A percentile compares a stretch with the other conserved stretches of the same genome.
Evolutionary conservation across 768 basidiomycete species (phyloP).

Genomic region (Kwoniella mangroviensis): DNA sequence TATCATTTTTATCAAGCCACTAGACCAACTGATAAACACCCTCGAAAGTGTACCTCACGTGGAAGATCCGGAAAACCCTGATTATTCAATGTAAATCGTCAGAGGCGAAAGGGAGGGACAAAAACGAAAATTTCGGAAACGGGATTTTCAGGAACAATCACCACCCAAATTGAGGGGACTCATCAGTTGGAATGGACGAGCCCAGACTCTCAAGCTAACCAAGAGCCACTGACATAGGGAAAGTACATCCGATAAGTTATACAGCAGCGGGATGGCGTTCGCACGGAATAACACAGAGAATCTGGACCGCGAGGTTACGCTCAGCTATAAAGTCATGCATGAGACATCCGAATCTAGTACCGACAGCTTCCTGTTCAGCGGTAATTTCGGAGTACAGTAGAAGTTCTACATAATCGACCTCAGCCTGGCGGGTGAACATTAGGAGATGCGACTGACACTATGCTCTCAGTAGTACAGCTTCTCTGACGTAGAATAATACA

Average conservation of each 20-base stretch:
- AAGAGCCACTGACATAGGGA: constrained; percentile 7
- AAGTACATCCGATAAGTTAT: neutral
- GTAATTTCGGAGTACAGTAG: no score
- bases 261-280: neutral
- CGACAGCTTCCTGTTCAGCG: neutral
- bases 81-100: constrained; percentile 1
- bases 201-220: neutral
- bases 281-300: neutral
- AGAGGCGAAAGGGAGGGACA: neutral
- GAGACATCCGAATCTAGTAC: neutral
- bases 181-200: constrained; percentile 2
- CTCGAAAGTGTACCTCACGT: constrained; percentile 15
- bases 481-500: no score
- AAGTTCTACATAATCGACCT: no score
- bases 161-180: constrained; percentile 5
- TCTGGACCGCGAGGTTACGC: neutral
- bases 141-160: constrained; percentile 22
- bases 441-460: no score
- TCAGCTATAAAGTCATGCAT: neutral
- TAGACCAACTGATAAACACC: constrained; percentile 7
- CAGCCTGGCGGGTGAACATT: no score
- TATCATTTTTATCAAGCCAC: constrained; percentile 17
- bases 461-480: no score
- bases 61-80: constrained; percentile 4
- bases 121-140: constrained; percentile 3